Conservation (phyloP, 768 basidiomycete species). For the Coprinopsis cinerea region DNA sequence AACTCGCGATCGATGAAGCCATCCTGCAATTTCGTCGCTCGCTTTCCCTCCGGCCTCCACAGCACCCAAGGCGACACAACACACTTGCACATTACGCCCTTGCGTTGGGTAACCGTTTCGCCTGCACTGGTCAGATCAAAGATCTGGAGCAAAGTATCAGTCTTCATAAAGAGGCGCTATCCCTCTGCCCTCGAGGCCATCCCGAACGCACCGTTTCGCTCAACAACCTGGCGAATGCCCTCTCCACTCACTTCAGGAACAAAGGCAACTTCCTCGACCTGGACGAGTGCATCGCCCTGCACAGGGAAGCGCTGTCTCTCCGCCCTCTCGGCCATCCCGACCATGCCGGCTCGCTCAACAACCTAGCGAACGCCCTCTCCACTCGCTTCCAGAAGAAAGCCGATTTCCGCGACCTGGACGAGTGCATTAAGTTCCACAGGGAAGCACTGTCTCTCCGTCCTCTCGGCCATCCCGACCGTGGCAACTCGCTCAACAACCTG, state of each 20-base stretch:
- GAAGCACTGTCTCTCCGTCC: conserved; percentile 16
- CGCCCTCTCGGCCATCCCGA: no score
- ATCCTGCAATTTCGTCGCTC: background rate
- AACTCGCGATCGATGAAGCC: background rate
- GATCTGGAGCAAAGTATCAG: no score
- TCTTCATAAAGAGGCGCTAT: background rate
- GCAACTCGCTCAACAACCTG: conserved; percentile 12
- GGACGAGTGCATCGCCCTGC: background rate
- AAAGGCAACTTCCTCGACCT: background rate
- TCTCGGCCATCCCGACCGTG: conserved; percentile 10
- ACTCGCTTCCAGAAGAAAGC: conserved; percentile 10
- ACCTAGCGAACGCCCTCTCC: background rate
- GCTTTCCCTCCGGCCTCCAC: background rate
- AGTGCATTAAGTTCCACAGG: conserved; percentile 1
- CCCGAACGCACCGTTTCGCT: background rate
- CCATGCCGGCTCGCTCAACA: background rate
- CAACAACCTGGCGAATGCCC: background rate
- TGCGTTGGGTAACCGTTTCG: background rate
- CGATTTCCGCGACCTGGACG: conserved; percentile 4
- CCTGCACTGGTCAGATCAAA: no score
- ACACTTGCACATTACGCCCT: background rate
- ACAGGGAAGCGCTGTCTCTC: background rate
- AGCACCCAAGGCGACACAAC: no score
- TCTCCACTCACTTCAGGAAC: no score
- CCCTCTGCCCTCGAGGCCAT: background rate